These are phyloP conservation scores for Rhizopogon roseolus DNA, from an alignment of 768 basidiomycete genomes.

Conservation along the genomic window DNA sequence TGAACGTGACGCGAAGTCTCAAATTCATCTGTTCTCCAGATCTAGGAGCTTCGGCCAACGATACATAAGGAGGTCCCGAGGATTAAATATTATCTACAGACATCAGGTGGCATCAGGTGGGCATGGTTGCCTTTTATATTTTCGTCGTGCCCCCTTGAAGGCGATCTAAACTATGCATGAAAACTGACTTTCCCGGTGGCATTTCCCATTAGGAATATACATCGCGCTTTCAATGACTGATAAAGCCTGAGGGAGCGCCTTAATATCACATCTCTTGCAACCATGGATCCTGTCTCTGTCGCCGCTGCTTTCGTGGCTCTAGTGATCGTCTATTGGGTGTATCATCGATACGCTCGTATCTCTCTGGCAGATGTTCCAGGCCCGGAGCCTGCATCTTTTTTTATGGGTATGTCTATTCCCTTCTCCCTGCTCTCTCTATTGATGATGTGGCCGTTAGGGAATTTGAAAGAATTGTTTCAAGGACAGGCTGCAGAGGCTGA, in stretches of 20 bases:
- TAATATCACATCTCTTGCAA: background rate
- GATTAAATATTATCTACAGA: too few species aligned
- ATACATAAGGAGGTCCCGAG: too few species aligned
- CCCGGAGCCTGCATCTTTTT: constrained; percentile 18
- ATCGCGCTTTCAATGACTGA: background rate
- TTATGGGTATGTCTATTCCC: constrained; percentile 7
- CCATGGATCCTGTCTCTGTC: constrained; percentile 7
- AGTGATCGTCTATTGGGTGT: constrained; percentile 1
- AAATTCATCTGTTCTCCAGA: too few species aligned
- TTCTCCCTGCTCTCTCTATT: constrained; percentile 12
- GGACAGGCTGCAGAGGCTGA: constrained; percentile 19
- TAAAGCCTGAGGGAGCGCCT: constrained; percentile 4
- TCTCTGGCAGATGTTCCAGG: constrained; percentile 15
- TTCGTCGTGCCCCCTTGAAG: too few species aligned
- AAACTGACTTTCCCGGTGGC: too few species aligned
- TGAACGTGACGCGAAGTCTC: too few species aligned
- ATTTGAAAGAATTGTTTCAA: constrained; percentile 23
- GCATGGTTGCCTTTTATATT: too few species aligned
- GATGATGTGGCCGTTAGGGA: constrained; percentile 17
- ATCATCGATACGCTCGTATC: background rate
- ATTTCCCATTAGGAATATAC: too few species aligned
- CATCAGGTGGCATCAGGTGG: too few species aligned
- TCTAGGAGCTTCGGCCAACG: too few species aligned
- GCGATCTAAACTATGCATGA: too few species aligned
- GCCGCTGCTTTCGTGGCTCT: constrained; percentile 6